Percentiles rank a stretch among this genome's conserved stretches.
Evolutionary conservation across 2,329 filamentous ascomycete species (phyloP).

Genomic region (Fusarium palustre): DNA sequence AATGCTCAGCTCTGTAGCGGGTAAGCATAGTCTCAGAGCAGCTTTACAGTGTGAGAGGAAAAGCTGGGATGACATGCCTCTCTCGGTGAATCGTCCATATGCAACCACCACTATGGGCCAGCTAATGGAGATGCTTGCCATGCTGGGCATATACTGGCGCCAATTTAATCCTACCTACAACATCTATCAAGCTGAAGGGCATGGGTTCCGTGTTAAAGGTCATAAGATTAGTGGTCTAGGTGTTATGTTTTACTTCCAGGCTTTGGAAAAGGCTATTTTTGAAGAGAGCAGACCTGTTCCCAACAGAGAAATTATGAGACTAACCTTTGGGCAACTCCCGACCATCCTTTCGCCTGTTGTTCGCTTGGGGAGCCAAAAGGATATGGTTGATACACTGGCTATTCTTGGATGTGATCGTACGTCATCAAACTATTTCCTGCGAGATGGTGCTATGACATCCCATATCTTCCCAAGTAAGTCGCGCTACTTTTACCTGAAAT

Average conservation of each 20-base stretch:
- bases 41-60: constrained; percentile 15
- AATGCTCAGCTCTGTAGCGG: constrained; percentile 15
- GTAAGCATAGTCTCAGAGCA: constrained; percentile 6
- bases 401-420: constrained; percentile 16
- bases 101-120: constrained; percentile 22
- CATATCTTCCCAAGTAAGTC: constrained; percentile 17
- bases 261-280: constrained; percentile 18
- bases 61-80: constrained; percentile 29
- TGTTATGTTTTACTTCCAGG: constrained; percentile 19
- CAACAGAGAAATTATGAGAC: background rate
- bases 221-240: constrained; percentile 21
- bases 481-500: background rate
- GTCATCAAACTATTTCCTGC: constrained; percentile 7
- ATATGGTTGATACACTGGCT: constrained; percentile 6
- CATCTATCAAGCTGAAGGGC: constrained; percentile 21
- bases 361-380: background rate
- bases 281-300: constrained; percentile 7
- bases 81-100: constrained; percentile 13
- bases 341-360: background rate
- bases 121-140: constrained; percentile 24
- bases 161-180: constrained; percentile 15
- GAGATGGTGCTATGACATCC: constrained; percentile 9
- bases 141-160: constrained; percentile 24
- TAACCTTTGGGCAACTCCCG: constrained; percentile 20
- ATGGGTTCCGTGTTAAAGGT: constrained; percentile 14